A percentile compares a stretch with the other conserved stretches of the same genome.
phyloP scores from a whole-genome alignment of 1,139 yeast genomes.

The Zygoascus hellenicus region DNA sequence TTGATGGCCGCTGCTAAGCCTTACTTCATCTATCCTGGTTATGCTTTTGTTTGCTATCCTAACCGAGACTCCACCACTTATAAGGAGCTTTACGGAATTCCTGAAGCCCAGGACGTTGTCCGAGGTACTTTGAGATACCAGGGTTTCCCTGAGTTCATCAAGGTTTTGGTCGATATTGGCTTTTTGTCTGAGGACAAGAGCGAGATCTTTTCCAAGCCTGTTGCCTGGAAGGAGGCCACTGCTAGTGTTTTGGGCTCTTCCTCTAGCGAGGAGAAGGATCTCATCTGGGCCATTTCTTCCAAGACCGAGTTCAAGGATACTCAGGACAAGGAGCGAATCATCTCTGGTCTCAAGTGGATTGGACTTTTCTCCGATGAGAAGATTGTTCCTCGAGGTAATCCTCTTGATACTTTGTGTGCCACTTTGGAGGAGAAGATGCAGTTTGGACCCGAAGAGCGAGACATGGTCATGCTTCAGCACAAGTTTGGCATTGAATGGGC shows the following conservation, averaged over 20 bases:
- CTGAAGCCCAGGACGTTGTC: slow-evolving; percentile 94
- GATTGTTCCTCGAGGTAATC: slow-evolving; percentile 86
- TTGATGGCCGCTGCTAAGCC: slow-evolving; percentile 95
- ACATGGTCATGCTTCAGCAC: slow-evolving; percentile 91
- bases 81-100: slow-evolving; percentile 85
- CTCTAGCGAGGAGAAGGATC: slow-evolving; percentile 64
- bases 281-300: slow-evolving; percentile 66
- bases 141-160: slow-evolving; percentile 97
- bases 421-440: slow-evolving; percentile 94
- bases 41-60: slow-evolving; percentile 91
- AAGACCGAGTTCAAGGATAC: slow-evolving; percentile 76
- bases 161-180: slow-evolving; percentile 90
- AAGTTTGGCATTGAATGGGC: slow-evolving; percentile 97
- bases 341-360: slow-evolving; percentile 89
- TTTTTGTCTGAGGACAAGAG: slow-evolving; percentile 73
- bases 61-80: slow-evolving; percentile 96
- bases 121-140: slow-evolving; percentile 97
- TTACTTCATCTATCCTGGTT: slow-evolving; percentile 93
- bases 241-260: slow-evolving; percentile 68
- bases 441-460: slow-evolving; percentile 93
- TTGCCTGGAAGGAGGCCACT: slow-evolving; percentile 86
- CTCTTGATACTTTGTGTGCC: slow-evolving; percentile 94
- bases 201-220: slow-evolving; percentile 46
- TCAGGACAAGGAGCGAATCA: slow-evolving; percentile 78
- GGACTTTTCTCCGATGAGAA: slow-evolving; percentile 76